phyloP scores from a whole-genome alignment of 371 early-diverging fungal species.

The Apophysomyces variabilis region DNA sequence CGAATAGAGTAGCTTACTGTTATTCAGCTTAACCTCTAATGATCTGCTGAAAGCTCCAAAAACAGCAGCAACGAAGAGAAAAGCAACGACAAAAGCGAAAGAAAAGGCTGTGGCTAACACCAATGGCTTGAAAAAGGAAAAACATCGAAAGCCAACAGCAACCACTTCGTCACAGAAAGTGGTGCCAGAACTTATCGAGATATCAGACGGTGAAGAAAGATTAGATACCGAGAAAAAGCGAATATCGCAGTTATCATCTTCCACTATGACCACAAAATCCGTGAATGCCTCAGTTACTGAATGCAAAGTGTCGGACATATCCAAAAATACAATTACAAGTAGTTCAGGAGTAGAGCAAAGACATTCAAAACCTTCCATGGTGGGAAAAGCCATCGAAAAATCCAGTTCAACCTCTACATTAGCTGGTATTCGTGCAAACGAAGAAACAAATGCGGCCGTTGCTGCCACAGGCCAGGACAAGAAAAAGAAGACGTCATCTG shows the following conservation, averaged over 20 bases:
- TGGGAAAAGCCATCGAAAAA: no score
- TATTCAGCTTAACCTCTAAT: background rate
- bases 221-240: slow-evolving; percentile 6
- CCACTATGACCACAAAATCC: slow-evolving; percentile 4
- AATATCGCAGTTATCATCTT: background rate
- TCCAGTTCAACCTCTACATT: background rate
- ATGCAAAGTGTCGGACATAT: slow-evolving; percentile 15
- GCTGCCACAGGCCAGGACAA: slow-evolving; percentile 1
- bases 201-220: slow-evolving; percentile 26
- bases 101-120: slow-evolving; percentile 9
- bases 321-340: background rate
- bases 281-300: slow-evolving; percentile 6
- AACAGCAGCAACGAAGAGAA: slow-evolving; percentile 17
- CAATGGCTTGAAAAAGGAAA: slow-evolving; percentile 10
- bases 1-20: background rate
- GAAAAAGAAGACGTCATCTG: slow-evolving; percentile 15
- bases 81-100: slow-evolving; percentile 22
- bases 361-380: no score
- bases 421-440: background rate
- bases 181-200: slow-evolving; percentile 36
- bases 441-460: slow-evolving; percentile 9
- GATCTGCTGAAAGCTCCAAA: slow-evolving; percentile 8
- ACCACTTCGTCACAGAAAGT: slow-evolving; percentile 28
- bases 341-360: no score
- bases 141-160: slow-evolving; percentile 11